Evolutionary conservation across 2,329 filamentous ascomycete species (phyloP), one percentile per base, ranked within the genome.

Genomic region (Zymoseptoria tritici): DNA sequence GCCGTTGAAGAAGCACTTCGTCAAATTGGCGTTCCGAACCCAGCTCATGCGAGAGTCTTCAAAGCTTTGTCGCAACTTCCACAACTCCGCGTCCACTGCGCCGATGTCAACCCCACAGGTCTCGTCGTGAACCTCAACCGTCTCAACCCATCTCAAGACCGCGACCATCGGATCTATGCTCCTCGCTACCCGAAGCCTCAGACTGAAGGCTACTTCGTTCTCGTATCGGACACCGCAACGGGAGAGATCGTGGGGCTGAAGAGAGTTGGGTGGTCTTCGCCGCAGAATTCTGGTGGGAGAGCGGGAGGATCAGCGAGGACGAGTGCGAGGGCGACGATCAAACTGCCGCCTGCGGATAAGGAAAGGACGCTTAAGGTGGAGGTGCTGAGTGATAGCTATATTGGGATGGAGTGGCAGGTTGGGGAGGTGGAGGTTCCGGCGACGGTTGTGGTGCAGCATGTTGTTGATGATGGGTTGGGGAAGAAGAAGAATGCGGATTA

Each of bases 141-240:
- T 0, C 77, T 83, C 55, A 96, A 96, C 73, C 72, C 82, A 1
- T 74, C 87, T 3, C 78, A 79, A 11, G 83, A 88, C 70, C 77
- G 80, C 8, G 88, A 91, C 1, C 86, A 84, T 54, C 84, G 88
- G 62, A 88, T 97, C 71, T 96, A 87, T 68, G 91, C 94, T 0
- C 93, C 95, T 2, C 83, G 84, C 21, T 97, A 96, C 76, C 93
- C 93, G 1, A 99, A 99, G 75, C 86, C 91, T 16, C 94, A 99
- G 75, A 94, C 86, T 0, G 94, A 99, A 71, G 92, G 92, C 0
- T 97, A 87, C 83, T 97, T 99, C 74, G 84, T 94, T 13, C 72
- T 97, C 21, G 81, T 96, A 0, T 87, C 85, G 6, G 85, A 89
- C 67, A 69, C 83, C 2, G 78, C 78, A 0, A 82, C 77, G 6